Evolutionary conservation across 2,329 filamentous ascomycete species (phyloP).

Genomic region (Botryosphaeria dothidea): DNA sequence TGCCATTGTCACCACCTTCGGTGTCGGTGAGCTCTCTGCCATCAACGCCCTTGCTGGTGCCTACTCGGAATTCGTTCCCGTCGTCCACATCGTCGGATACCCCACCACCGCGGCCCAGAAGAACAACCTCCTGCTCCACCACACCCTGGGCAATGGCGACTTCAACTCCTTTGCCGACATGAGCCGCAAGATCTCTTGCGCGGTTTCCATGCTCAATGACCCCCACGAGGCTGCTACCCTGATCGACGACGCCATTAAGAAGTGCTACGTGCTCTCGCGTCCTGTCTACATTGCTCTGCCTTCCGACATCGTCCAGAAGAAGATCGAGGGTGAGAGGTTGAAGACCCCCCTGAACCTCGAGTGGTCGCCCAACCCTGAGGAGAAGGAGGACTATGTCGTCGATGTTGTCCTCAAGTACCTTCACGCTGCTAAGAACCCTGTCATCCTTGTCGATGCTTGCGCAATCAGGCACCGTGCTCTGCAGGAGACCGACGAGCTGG

Average conservation of each 20-base stretch:
- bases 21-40: slow-evolving; percentile 50
- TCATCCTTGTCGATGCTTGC: slow-evolving; percentile 82
- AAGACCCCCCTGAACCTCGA: slow-evolving; percentile 69
- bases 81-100: slow-evolving; percentile 51
- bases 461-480: slow-evolving; percentile 75
- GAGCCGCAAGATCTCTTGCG: slow-evolving; percentile 70
- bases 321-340: slow-evolving; percentile 72
- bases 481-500: slow-evolving; percentile 69
- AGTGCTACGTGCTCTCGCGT: slow-evolving; percentile 72
- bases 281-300: slow-evolving; percentile 85
- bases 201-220: slow-evolving; percentile 69
- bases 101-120: slow-evolving; percentile 44
- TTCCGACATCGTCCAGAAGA: slow-evolving; percentile 75
- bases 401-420: slow-evolving; percentile 74
- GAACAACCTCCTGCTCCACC: slow-evolving; percentile 46
- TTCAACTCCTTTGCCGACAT: slow-evolving; percentile 83
- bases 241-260: slow-evolving; percentile 74
- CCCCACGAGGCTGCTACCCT: slow-evolving; percentile 69
- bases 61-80: slow-evolving; percentile 49
- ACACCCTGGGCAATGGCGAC: slow-evolving; percentile 60
- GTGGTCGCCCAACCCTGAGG: slow-evolving; percentile 65
- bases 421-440: slow-evolving; percentile 69
- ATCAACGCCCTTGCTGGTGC: slow-evolving; percentile 51
- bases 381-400: slow-evolving; percentile 80
- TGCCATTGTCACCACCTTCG: slow-evolving; percentile 50